Evolutionary conservation across 1,284 basidiomycete species (phyloP).

Genomic region (Fomitopsis pinicola): DNA sequence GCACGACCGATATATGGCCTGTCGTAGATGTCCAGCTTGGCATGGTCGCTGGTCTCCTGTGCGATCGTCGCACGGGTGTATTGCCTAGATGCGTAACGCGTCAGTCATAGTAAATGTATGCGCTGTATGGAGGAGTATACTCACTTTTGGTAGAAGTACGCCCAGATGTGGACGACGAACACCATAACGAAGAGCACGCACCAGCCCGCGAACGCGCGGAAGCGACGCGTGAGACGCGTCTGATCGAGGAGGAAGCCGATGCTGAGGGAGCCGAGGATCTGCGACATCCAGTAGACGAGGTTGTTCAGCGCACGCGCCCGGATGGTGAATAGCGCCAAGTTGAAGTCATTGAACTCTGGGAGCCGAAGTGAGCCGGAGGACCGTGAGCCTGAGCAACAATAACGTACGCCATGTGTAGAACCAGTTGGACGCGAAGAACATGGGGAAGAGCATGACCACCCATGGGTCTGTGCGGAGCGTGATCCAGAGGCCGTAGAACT

Average conservation of each 20-base stretch:
- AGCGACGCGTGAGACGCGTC: conserved; percentile 46
- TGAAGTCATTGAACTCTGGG: conserved; percentile 64
- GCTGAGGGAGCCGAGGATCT: conserved; percentile 59
- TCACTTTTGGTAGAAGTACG: conserved; percentile 66
- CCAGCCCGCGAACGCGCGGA: conserved; percentile 65
- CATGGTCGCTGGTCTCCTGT: conserved; percentile 18
- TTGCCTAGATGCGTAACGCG: conserved; percentile 31
- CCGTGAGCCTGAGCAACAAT: not conserved
- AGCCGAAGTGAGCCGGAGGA: not conserved
- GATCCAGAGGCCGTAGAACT: conserved; percentile 48
- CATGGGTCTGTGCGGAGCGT: conserved; percentile 45
- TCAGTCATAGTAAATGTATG: not conserved
- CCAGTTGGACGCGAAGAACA: conserved; percentile 69
- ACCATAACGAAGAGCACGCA: conserved; percentile 53
- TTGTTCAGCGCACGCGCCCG: conserved; percentile 64
- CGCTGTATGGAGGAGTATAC: conserved; percentile 7
- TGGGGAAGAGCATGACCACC: conserved; percentile 43
- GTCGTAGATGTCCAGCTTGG: conserved; percentile 53
- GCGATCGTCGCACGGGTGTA: conserved; percentile 54
- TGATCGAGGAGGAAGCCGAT: conserved; percentile 65
- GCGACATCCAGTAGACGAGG: conserved; percentile 64
- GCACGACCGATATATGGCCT: conserved; percentile 46
- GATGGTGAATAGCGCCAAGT: conserved; percentile 62
- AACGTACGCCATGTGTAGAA: conserved; percentile 71
- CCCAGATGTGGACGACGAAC: conserved; percentile 65